Evolutionary conservation across 805 yeast species (phyloP).

Genomic region (Nakazawaea populi): DNA sequence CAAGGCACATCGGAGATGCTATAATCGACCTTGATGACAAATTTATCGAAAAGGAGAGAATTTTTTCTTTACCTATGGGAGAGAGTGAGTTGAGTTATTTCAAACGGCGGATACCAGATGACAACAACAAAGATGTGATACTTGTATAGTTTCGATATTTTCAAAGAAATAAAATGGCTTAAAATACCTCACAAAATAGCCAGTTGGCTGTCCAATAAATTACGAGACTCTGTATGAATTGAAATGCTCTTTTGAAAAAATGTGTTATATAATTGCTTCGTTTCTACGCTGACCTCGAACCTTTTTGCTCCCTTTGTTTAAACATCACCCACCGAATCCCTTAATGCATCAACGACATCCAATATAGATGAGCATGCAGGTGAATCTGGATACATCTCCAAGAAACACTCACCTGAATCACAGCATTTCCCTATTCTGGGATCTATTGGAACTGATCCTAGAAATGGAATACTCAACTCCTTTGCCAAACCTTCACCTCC

Average conservation of each 20-base stretch:
- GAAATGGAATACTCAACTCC: constrained; percentile 70
- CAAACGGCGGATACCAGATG: constrained; percentile 11
- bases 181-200: no score
- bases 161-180: neutral
- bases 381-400: constrained; percentile 81
- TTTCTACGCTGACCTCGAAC: neutral
- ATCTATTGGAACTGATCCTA: constrained; percentile 93
- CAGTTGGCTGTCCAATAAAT: no score
- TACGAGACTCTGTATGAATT: no score
- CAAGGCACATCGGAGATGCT: constrained; percentile 39
- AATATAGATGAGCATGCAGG: constrained; percentile 87
- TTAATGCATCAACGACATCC: constrained; percentile 69
- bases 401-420: constrained; percentile 79
- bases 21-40: constrained; percentile 25
- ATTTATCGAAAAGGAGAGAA: constrained; percentile 24
- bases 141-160: neutral
- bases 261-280: no score
- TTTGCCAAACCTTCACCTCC: constrained; percentile 85
- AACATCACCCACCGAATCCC: constrained; percentile 43
- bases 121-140: constrained; percentile 5
- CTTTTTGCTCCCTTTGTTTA: constrained; percentile 8
- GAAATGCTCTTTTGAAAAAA: no score
- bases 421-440: constrained; percentile 90
- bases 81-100: constrained; percentile 38
- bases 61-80: constrained; percentile 35